Evolutionary conservation across 805 yeast genomes (phyloP).

Genomic region (Candida tallmaniae): DNA sequence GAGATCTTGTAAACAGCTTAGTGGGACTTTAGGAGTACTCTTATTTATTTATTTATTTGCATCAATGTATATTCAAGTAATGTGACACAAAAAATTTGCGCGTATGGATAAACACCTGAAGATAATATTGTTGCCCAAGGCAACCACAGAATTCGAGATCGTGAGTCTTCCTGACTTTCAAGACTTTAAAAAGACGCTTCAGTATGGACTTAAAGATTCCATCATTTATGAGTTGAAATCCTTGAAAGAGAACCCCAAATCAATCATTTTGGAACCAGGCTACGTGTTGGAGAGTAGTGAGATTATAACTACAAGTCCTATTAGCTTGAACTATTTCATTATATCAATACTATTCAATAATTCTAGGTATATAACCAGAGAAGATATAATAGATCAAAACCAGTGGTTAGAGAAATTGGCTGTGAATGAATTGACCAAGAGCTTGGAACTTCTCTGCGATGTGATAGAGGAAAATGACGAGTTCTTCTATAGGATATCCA

Average conservation of each 20-base stretch:
- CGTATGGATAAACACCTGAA: slow-evolving; percentile 6
- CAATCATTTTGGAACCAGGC: slow-evolving; percentile 36
- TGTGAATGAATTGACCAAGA: slow-evolving; percentile 10
- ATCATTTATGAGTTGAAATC: slow-evolving; percentile 36
- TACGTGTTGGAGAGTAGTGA: slow-evolving; percentile 37
- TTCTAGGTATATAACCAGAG: slow-evolving; percentile 24
- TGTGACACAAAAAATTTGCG: neutral
- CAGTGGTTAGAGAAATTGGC: slow-evolving; percentile 21
- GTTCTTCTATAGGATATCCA: slow-evolving; percentile 37
- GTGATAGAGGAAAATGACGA: slow-evolving; percentile 29
- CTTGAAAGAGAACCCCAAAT: slow-evolving; percentile 28
- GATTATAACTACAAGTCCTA: slow-evolving; percentile 36
- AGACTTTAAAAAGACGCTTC: slow-evolving; percentile 2
- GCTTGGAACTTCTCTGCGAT: slow-evolving; percentile 28
- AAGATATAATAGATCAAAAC: slow-evolving; percentile 40
- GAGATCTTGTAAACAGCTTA: slow-evolving; percentile 15
- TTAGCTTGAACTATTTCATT: slow-evolving; percentile 37
- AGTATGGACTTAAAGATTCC: slow-evolving; percentile 9
- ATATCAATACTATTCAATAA: slow-evolving; percentile 28
- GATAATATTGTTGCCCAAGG: slow-evolving; percentile 11
- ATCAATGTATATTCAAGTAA: too few species aligned
- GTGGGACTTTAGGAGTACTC: slow-evolving; percentile 5
- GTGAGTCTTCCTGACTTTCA: slow-evolving; percentile 8
- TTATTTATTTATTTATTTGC: too few species aligned
- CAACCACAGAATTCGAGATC: slow-evolving; percentile 3